Evolutionary conservation across 768 basidiomycete species (phyloP), one percentile per base, ranked within the genome.

Genomic region (Rubroboletus pulcherrimus): DNA sequence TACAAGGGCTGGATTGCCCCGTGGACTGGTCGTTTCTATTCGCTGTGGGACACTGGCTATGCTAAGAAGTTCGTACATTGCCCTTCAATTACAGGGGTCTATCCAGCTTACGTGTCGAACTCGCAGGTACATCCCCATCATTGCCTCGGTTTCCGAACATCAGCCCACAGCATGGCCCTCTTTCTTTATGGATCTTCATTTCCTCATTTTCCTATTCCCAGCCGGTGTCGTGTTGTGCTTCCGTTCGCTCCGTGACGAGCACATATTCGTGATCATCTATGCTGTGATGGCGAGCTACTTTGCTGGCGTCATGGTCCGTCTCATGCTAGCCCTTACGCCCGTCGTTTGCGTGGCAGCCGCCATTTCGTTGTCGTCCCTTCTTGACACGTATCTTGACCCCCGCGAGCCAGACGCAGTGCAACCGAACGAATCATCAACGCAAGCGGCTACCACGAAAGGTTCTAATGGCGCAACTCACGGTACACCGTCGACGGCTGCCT

Each of bases 21-120:
- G 0, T 99, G 97, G 95, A 98, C 96, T n/a, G 97, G 97, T 38
- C 88, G 97, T 54, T 98, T 99, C 81, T 99, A 99, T 74, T 97
- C 94, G 0, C 78, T 99, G 2, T 99, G 97, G 97, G 97, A 99
- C 71, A 98, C 96, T 0, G 96, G 93, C 33, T 99, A 99, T 66
- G 97, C 97, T 50, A 97, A 96, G 73, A 95, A 96, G 93, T 95
- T 66, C 35, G 79, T 71, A 26, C 59, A 31, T 43, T 41, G 29
- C 14, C 1, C 17, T 51, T 7, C 39, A 19, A n/a, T 48, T 21
- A 21, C 9, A 14, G 4, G 7, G 9, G 21, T 15, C 10, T 48
- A 8, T 29, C 24, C 33, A 30, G 21, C 47, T 60, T 53, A 56
- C 39, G 45, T 34, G 15, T 49, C 37, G n/a, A 54, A 26, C 12